Evolutionary conservation across 257 asterid species (phyloP).

Genomic region (Solanum stenotomum): DNA sequence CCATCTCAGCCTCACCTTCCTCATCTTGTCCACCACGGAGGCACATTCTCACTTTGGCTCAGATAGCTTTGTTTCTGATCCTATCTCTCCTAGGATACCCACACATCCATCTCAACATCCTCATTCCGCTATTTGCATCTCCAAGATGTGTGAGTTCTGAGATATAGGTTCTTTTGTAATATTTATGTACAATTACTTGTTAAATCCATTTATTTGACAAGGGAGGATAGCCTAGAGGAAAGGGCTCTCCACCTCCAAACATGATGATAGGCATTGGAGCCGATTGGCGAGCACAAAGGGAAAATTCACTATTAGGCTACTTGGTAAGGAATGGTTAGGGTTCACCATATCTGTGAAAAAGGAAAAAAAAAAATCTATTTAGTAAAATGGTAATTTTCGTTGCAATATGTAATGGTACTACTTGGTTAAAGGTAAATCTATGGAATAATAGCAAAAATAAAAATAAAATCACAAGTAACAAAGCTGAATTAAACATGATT

Average conservation of each 20-base stretch:
- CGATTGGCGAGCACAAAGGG: not conserved
- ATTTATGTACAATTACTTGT: not conserved
- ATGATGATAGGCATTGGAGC: not conserved
- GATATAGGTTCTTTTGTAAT: not conserved
- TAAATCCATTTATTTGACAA: not conserved
- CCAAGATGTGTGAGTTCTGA: not conserved
- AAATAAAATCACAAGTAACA: not conserved
- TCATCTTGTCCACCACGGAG: not conserved
- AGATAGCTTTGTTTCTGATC: no score
- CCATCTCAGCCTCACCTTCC: not conserved
- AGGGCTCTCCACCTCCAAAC: not conserved
- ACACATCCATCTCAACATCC: not conserved
- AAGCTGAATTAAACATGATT: not conserved
- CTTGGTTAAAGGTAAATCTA: not conserved
- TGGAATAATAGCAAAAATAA: not conserved
- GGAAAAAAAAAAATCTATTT: not conserved
- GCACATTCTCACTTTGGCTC: not conserved
- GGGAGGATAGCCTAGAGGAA: not conserved
- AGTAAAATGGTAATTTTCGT: not conserved
- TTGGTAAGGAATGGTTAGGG: not conserved
- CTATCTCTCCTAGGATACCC: not conserved
- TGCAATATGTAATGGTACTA: not conserved
- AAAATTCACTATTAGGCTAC: not conserved
- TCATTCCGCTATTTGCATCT: not conserved
- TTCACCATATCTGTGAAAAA: not conserved